Percentiles rank a stretch among this genome's conserved stretches.
Conservation (phyloP, 139 green algal species). For the Nannochloris sp. region DNA sequence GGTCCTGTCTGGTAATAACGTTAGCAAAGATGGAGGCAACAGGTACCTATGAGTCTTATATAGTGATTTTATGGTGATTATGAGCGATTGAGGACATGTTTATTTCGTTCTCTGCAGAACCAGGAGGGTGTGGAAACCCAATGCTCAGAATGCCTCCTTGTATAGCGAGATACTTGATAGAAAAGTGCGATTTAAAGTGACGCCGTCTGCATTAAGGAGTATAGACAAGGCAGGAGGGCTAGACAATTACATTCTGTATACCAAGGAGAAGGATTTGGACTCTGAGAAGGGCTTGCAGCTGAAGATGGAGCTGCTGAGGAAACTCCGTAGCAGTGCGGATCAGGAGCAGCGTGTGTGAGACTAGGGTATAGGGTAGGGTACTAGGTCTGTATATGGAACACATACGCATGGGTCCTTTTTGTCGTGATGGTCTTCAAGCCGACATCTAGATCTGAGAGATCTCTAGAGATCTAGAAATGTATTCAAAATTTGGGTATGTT, state of each 20-base stretch:
- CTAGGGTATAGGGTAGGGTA: no score
- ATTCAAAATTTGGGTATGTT: no score
- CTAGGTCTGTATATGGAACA: no score
- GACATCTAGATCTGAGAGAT: no score
- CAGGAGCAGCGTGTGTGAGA: not conserved
- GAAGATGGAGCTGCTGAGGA: slow-evolving; percentile 25
- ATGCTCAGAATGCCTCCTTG: slow-evolving; percentile 60
- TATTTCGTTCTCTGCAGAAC: slow-evolving; percentile 35
- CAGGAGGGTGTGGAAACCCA: slow-evolving; percentile 63
- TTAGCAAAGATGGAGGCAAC: slow-evolving; percentile 76
- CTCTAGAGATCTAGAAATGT: no score
- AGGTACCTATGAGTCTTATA: slow-evolving; percentile 36
- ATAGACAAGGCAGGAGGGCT: slow-evolving; percentile 81
- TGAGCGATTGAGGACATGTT: not conserved
- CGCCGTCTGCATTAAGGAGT: slow-evolving; percentile 54
- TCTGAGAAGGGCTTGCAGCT: slow-evolving; percentile 41
- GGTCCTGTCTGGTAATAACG: slow-evolving; percentile 63
- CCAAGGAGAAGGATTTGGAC: slow-evolving; percentile 48
- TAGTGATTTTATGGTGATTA: not conserved
- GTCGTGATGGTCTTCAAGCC: no score
- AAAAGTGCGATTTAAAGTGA: slow-evolving; percentile 59
- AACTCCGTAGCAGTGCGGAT: not conserved
- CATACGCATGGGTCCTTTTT: no score
- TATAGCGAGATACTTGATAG: slow-evolving; percentile 59
- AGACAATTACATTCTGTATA: slow-evolving; percentile 74